Evolutionary conservation across 495 filamentous ascomycete species (phyloP).

Genomic region (Aspergillus sparsus): DNA sequence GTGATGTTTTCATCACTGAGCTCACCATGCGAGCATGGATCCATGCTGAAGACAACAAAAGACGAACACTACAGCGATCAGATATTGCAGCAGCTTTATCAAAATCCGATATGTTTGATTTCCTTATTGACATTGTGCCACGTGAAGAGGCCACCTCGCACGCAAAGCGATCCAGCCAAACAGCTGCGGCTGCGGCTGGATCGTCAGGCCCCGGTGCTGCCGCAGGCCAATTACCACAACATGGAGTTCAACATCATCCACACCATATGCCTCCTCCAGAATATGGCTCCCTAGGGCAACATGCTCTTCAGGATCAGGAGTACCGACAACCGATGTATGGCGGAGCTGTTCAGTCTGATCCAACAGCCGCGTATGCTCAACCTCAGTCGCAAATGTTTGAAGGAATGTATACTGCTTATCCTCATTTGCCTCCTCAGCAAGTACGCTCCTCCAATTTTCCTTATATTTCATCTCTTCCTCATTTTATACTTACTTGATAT

Average conservation of each 20-base stretch:
- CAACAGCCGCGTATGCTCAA: slow-evolving; percentile 68
- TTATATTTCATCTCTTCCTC: neutral
- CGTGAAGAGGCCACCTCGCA: slow-evolving; percentile 88
- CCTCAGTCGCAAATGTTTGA: slow-evolving; percentile 82
- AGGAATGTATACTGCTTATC: slow-evolving; percentile 77
- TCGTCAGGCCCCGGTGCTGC: slow-evolving; percentile 40
- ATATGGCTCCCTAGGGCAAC: slow-evolving; percentile 61
- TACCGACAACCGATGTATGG: slow-evolving; percentile 83
- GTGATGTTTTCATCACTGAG: slow-evolving; percentile 99
- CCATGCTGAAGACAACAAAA: slow-evolving; percentile 97
- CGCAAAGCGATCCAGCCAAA: slow-evolving; percentile 70
- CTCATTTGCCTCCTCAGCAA: slow-evolving; percentile 80
- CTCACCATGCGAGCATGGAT: slow-evolving; percentile 99
- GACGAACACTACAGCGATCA: slow-evolving; percentile 89
- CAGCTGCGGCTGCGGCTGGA: slow-evolving; percentile 53
- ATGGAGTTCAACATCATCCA: slow-evolving; percentile 55
- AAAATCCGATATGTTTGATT: slow-evolving; percentile 99
- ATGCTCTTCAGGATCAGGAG: slow-evolving; percentile 70
- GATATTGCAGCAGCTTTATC: slow-evolving; percentile 94
- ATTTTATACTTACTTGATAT: slow-evolving; percentile 1
- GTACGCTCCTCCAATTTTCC: slow-evolving; percentile 46
- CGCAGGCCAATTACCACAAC: slow-evolving; percentile 60
- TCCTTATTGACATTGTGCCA: slow-evolving; percentile 97
- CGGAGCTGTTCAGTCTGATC: slow-evolving; percentile 70
- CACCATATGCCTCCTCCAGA: slow-evolving; percentile 73